These are phyloP conservation scores for Paraleonurus japonicus DNA, from an alignment of 257 asterid species.

Conservation along the genomic window DNA sequence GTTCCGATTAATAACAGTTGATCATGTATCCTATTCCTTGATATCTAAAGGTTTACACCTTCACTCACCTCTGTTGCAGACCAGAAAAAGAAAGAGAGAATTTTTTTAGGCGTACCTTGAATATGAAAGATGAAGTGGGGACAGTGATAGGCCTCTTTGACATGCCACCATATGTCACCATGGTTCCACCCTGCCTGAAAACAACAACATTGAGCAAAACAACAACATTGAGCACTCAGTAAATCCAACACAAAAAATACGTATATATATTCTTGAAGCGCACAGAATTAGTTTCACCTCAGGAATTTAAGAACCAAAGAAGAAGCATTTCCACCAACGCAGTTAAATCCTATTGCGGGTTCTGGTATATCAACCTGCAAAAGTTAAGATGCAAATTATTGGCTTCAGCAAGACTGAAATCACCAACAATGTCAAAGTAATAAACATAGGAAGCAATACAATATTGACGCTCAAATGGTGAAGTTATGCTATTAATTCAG, in stretches of 20 bases:
- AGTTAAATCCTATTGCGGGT: constrained; percentile 85
- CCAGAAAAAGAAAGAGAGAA: background rate
- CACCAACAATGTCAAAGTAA: constrained; percentile 1
- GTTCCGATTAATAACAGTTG: background rate
- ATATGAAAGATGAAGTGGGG: constrained; percentile 79
- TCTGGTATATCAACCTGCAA: constrained; percentile 70
- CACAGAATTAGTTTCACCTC: constrained; percentile 45
- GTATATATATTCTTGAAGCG: background rate
- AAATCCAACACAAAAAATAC: background rate
- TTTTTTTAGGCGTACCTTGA: constrained; percentile 53
- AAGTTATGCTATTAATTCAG: constrained; percentile 3
- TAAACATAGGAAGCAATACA: too few relatives aligned
- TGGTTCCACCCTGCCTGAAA: constrained; percentile 86
- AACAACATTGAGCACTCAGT: constrained; percentile 18
- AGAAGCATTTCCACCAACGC: constrained; percentile 97
- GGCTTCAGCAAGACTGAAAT: constrained; percentile 20
- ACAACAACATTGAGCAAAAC: constrained; percentile 22
- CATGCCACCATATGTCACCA: constrained; percentile 99
- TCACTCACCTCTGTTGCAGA: background rate
- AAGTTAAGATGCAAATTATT: background rate
- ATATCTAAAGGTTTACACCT: background rate
- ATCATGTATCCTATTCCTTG: background rate
- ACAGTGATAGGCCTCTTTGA: constrained; percentile 89
- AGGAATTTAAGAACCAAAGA: constrained; percentile 81
- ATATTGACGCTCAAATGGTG: constrained; percentile 1